Evolutionary conservation across 2,329 filamentous ascomycete species (phyloP), one percentile per base, ranked within the genome.

Genomic region (Ophiocordyceps camponoti-rufipedis): DNA sequence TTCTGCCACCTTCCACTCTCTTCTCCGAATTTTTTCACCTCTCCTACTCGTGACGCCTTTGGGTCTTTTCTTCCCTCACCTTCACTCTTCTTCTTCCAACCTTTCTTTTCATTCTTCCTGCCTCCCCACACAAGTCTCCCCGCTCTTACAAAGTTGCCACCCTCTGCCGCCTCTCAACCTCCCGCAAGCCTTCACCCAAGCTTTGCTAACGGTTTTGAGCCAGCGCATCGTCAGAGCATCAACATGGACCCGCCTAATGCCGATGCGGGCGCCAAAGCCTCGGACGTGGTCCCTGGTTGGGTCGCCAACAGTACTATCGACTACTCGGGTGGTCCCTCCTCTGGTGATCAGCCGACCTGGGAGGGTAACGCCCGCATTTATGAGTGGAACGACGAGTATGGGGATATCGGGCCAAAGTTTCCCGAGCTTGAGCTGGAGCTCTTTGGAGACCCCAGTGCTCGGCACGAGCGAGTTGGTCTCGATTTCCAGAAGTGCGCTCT

Each of bases 301-400:
- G 62, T 61, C 10, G 54, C 67, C 43, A 62, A 62, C 0, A 57
- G 62, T 3, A 59, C 66, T 0, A 68, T 71, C 52, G 65, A 77
- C 53, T 78, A 79, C 55, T 55, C 58, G 13, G 51, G 58, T 5
- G 33, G 57, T 41, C 32, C 48, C 1, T 39, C 49, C 4, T 47
- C 44, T 4, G 48, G 54, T 5, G 45, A 42, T 5, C 38, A 44
- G 7, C 54, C 55, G 11, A 54, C 58, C 2, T 77, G 70, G 63
- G 73, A 70, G 13, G 60, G 66, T 35, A 73, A 74, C 46, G 80
- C 77, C n/a, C 64, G 58, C 0, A 69, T 82, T 41, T 96, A 96
- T 54, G 76, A 88, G 55, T 96, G 84, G 82, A 71, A 78, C 16
- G 86, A 87, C 11, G 85, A 94, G 3, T 84, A 73, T 52, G 91